Percentiles rank a stretch among this genome's conserved stretches.
Evolutionary conservation across 306 rosid species (phyloP).

Genomic region (Psophocarpus tetragonolobus): DNA sequence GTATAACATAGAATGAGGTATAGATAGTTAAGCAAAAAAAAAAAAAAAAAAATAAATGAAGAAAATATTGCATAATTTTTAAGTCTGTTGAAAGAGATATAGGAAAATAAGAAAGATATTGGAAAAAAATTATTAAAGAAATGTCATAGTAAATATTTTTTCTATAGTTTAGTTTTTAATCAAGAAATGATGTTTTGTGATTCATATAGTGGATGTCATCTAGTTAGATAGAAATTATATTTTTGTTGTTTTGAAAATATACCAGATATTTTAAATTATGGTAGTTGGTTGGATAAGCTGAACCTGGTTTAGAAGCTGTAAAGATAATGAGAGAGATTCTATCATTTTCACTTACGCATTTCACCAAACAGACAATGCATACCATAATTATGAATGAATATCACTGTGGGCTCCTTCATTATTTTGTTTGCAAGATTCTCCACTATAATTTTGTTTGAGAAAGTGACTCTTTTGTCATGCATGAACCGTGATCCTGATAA

Average conservation of each 20-base stretch:
- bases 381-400: conserved; percentile 47
- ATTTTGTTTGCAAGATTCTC: conserved; percentile 77
- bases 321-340: conserved; percentile 44
- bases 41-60: background rate
- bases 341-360: conserved; percentile 56
- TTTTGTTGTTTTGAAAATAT: conserved; percentile 21
- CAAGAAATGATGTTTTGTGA: background rate
- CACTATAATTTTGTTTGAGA: conserved; percentile 69
- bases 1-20: background rate
- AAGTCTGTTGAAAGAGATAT: background rate
- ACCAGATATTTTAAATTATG: conserved; percentile 30
- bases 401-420: conserved; percentile 61
- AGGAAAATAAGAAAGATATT: background rate
- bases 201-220: background rate
- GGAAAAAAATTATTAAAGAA: background rate
- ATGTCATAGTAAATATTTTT: background rate
- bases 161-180: background rate
- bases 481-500: conserved; percentile 35
- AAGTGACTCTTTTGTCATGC: conserved; percentile 66
- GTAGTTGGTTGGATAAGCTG: conserved; percentile 35
- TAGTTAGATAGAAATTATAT: background rate
- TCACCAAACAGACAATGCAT: conserved; percentile 47
- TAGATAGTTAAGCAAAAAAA: background rate
- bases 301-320: conserved; percentile 32
- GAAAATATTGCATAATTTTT: background rate